Percentiles rank a stretch among this genome's conserved stretches.
These are phyloP conservation scores for Rehmannia glutinosa DNA, from an alignment of 257 asterid species.

Conservation along the genomic window DNA sequence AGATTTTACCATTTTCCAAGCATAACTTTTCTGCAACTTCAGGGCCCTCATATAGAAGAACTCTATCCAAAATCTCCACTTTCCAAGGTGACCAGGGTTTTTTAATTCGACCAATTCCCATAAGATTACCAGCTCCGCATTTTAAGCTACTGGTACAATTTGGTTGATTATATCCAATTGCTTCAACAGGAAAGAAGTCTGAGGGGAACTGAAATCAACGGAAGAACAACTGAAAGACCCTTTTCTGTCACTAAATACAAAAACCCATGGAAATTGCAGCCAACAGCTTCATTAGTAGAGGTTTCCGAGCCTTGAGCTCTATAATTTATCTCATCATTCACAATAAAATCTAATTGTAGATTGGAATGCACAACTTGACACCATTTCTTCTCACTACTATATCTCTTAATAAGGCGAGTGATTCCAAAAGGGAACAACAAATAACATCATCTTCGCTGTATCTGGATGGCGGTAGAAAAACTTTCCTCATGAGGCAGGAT, in stretches of 20 bases:
- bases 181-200: constrained; percentile 69
- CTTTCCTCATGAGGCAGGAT: constrained; percentile 43
- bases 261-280: constrained; percentile 73
- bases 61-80: constrained; percentile 88
- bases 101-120: constrained; percentile 37
- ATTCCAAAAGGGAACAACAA: constrained; percentile 87
- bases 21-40: constrained; percentile 85
- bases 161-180: constrained; percentile 58
- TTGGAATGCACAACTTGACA: constrained; percentile 59
- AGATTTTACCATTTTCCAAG: constrained; percentile 70
- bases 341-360: constrained; percentile 42
- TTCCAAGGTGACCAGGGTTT: constrained; percentile 71
- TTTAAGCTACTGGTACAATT: constrained; percentile 27
- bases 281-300: constrained; percentile 59
- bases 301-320: constrained; percentile 49
- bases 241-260: constrained; percentile 69
- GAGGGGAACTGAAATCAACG: constrained; percentile 64
- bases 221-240: constrained; percentile 89
- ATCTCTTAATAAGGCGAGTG: constrained; percentile 62
- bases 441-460: constrained; percentile 52
- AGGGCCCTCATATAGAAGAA: constrained; percentile 70
- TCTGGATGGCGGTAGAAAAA: constrained; percentile 56
- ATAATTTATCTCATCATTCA: constrained; percentile 48
- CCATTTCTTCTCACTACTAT: constrained; percentile 35
- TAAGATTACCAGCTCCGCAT: constrained; percentile 34